Conservation (phyloP, 306 rosid species). For the Glycine latifolia region DNA sequence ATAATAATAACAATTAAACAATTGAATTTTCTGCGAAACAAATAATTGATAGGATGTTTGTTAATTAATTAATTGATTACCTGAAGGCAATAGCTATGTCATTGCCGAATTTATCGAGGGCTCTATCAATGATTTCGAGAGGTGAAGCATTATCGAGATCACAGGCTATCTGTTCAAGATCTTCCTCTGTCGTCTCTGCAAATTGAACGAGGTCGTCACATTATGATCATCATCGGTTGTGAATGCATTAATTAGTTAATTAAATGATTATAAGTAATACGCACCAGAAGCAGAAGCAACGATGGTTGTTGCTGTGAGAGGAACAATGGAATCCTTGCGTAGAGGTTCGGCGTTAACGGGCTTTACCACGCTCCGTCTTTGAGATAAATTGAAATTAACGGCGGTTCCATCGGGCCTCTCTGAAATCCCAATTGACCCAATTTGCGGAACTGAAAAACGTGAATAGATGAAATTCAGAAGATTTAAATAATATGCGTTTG, state of each 20-base stretch:
- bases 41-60: too few relatives aligned
- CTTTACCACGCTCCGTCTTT: slow-evolving; percentile 53
- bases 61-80: slow-evolving; percentile 28
- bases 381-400: slow-evolving; percentile 43
- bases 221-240: background rate
- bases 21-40: too few relatives aligned
- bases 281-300: slow-evolving; percentile 56
- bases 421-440: slow-evolving; percentile 53
- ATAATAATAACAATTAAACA: too few relatives aligned
- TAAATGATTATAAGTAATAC: background rate
- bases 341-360: slow-evolving; percentile 57
- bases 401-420: slow-evolving; percentile 42
- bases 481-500: too few relatives aligned
- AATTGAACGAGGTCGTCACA: background rate
- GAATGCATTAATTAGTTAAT: background rate
- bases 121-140: slow-evolving; percentile 76
- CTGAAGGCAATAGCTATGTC: slow-evolving; percentile 93
- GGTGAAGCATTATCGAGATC: slow-evolving; percentile 80
- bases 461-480: too few relatives aligned
- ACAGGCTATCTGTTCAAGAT: slow-evolving; percentile 58
- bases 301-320: slow-evolving; percentile 61
- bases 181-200: slow-evolving; percentile 66
- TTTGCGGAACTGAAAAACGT: slow-evolving; percentile 52
- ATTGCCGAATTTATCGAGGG: slow-evolving; percentile 76
- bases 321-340: slow-evolving; percentile 58